Evolutionary conservation across 495 filamentous ascomycete genomes (phyloP).

Genomic region (Aspergillus heteromorphus): DNA sequence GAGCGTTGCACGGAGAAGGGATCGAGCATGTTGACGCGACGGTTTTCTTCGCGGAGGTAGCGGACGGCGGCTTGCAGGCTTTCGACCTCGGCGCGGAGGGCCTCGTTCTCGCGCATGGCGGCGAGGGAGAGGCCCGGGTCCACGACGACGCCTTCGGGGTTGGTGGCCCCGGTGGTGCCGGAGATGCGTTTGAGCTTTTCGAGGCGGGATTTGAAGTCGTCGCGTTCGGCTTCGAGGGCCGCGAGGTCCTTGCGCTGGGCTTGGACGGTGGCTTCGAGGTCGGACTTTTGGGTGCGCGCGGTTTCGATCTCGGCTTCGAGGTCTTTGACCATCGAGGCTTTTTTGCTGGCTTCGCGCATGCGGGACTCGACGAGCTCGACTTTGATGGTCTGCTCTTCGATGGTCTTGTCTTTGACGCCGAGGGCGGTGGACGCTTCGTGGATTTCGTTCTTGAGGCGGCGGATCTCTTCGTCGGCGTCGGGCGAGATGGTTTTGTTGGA

Average conservation of each 20-base stretch:
- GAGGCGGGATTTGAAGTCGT: slow-evolving; percentile 68
- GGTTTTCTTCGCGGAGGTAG: slow-evolving; percentile 72
- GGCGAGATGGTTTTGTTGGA: slow-evolving; percentile 69
- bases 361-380: slow-evolving; percentile 48
- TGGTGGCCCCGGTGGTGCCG: slow-evolving; percentile 47
- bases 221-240: slow-evolving; percentile 56
- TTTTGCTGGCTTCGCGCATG: slow-evolving; percentile 51
- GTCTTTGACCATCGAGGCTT: slow-evolving; percentile 41
- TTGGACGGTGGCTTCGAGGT: slow-evolving; percentile 34
- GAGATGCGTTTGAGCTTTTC: slow-evolving; percentile 48
- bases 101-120: slow-evolving; percentile 70
- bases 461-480: slow-evolving; percentile 75
- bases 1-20: slow-evolving; percentile 54
- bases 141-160: slow-evolving; percentile 39
- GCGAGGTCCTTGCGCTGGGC: slow-evolving; percentile 39
- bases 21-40: slow-evolving; percentile 58
- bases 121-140: slow-evolving; percentile 41
- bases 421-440: slow-evolving; percentile 57
- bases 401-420: slow-evolving; percentile 84
- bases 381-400: slow-evolving; percentile 79
- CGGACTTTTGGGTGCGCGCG: slow-evolving; percentile 37
- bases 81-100: slow-evolving; percentile 62
- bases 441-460: slow-evolving; percentile 67
- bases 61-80: slow-evolving; percentile 70
- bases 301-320: slow-evolving; percentile 60